Conservation (phyloP, 495 filamentous ascomycete species). For the Penicillium coffeae region DNA sequence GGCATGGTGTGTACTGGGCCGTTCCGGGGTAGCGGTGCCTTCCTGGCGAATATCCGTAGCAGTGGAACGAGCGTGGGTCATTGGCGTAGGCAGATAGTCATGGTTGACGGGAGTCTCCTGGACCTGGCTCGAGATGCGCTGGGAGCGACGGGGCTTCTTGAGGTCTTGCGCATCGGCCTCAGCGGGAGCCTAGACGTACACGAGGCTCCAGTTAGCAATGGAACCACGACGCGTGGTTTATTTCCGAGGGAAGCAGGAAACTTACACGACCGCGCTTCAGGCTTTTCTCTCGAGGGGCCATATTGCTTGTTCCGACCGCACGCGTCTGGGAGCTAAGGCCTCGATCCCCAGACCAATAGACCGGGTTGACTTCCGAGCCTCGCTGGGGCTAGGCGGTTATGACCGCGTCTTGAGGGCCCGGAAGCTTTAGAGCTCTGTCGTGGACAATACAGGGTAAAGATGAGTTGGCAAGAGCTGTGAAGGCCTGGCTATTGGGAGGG, state of each 20-base stretch:
- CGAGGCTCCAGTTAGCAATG: slow-evolving; percentile 11
- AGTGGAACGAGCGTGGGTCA: slow-evolving; percentile 65
- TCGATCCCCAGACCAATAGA: slow-evolving; percentile 18
- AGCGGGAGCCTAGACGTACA: slow-evolving; percentile 29
- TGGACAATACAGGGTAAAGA: background rate
- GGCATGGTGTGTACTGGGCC: slow-evolving; percentile 49
- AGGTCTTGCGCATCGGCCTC: slow-evolving; percentile 40
- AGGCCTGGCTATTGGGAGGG: background rate
- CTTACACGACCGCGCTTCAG: slow-evolving; percentile 51
- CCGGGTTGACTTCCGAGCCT: slow-evolving; percentile 4
- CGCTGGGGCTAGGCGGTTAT: background rate
- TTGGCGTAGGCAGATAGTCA: slow-evolving; percentile 74
- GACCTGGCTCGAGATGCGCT: slow-evolving; percentile 50
- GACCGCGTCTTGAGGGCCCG: background rate
- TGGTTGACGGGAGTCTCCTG: slow-evolving; percentile 59
- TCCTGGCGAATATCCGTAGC: slow-evolving; percentile 64
- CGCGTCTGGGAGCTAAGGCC: slow-evolving; percentile 9
- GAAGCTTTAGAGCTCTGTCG: background rate
- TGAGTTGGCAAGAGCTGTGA: background rate
- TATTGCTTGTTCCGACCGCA: slow-evolving; percentile 15
- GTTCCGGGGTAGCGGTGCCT: slow-evolving; percentile 64
- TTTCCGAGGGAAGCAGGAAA: background rate
- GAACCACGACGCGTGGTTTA: background rate
- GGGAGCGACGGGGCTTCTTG: slow-evolving; percentile 52
- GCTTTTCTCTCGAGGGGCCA: slow-evolving; percentile 52